Evolutionary conservation across 352 stramenopile genomes (phyloP), one percentile per base, ranked within the genome.

Genomic region (Phytophthora colocasiae): DNA sequence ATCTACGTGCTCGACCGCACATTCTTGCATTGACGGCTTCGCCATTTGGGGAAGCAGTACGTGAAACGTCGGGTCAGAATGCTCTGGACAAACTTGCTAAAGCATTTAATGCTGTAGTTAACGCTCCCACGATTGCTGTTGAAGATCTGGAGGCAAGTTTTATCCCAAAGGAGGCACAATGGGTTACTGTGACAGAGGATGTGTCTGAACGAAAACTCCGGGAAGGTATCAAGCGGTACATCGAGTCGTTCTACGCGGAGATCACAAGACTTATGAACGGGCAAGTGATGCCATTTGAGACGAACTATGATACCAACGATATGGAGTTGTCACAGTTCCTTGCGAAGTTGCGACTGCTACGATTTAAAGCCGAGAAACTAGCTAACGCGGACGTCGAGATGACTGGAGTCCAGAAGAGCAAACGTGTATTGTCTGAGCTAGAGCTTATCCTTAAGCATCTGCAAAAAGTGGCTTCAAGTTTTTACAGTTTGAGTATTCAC

Each of bases 1-100:
- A 71, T 14, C 8, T 54, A 0, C 50, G 62, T 14, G 22, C 19
- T 39, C 60, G 80, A 10, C 86, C 86, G 22, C 81, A 84, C 4
- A 71, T 93, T 43, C 47, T 95, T 31, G 84, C 69, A 17, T 65
- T 95, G 31, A 93, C 84, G 2, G 86, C 86, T 5, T 95, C 86
- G 1, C 84, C 84, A 26, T 94, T 93, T 47, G 86, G 86, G 1
- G 77, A 92, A 51, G 72, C 71, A 17, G 72, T 80, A 19, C 69
- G 71, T 4, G 63, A 81, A 44, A 58, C 57, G 24, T 63, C 63
- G 7, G 81, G 81, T 14, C 75, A 80, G 29, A 44, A 9, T 27
- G 61, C 69, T 11, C 47, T 92, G 9, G 63, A 32, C 2, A 84
- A 82, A 9, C 71, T 94, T 7, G 70, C 65, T 2, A 44, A 66